Base-by-base conservation (phyloP, 345 rosid species). In the Boechera stricta region DNA sequence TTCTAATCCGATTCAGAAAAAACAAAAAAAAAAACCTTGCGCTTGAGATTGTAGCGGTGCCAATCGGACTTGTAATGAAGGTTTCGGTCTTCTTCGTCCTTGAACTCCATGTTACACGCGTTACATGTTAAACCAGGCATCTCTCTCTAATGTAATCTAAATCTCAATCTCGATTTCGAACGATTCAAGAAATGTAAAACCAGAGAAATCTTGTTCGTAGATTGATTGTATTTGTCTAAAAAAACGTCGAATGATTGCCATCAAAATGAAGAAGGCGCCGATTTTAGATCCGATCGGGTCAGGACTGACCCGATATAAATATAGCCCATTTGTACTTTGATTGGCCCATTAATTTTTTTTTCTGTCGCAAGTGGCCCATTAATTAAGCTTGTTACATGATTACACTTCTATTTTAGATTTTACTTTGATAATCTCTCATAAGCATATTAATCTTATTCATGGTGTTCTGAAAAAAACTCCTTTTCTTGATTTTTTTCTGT, bases 1-100 rank as follows among this genome's bases (percentile, higher is more conserved):
- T 11, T 60, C 7, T 7, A 55, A 61, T n/a, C 16, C 10, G 32
- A 26, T 7, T 44, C n/a, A 8, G 1, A 41, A 10, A 59, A 21
- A 55, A 2, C 5, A 15, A 35, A 51, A 49, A 18, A 36, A 3
- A 3, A 35, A 0, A 93, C 99, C 99, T 95, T 92, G 86, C 98
- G 98, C 74, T 95, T 95, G 85, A 92, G 93, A 76, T 91, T 92
- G 86, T 95, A 95, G 74, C 98, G 94, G 82, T 95, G 98, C 98
- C 99, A 92, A 74, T 92, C 99, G 79, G 98, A 91, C 80, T 84
- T 95, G 90, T 88, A 91, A 82, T 92, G 99, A 71, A 87, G 84
- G 76, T 84, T 92, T 67, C 88, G 97, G 31, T 92, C 96, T 5
- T 84, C 79, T 66, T 91, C 97, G 77, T 88, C 89, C 1, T 71